Evolutionary conservation across 352 stramenopile genomes (phyloP), one percentile per base, ranked within the genome.

Genomic region (Phytopythium mirpurense): DNA sequence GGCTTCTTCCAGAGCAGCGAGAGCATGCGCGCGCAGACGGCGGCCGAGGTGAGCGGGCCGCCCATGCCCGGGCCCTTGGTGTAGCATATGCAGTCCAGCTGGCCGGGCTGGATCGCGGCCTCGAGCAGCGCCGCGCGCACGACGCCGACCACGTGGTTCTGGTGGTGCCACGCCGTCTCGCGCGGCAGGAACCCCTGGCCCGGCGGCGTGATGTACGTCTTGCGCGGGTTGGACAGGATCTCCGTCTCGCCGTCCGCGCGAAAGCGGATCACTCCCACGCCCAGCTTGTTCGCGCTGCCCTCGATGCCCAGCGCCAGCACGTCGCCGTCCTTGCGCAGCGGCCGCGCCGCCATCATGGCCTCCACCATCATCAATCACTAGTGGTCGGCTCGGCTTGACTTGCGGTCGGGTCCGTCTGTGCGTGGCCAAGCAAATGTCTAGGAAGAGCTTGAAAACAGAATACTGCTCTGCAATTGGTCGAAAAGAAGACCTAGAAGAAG

Each of bases 131-230:
- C 96, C 23, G 88, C 78, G 43, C 90, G 84, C 31, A 99, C 91
- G 44, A 99, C 83, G 48, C 86, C 82, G 18, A 98, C 86, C 37
- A 99, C 86, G 65, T 98, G 92, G 64, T 95, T 83, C 78, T 99
- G 97, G 79, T 99, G 98, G 80, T 99, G 98, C 88, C 87, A 98
- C 31, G 97, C 93, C 11, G 98, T 99, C 78, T 99, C 95, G 35
- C 96, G 87, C 32, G 98, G 98, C 50, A 99, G 63, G 62, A 99
- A 99, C 11, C 98, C 98, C 49, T 98, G 83, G 21, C 98, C 97
- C 1, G 96, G 84, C 4, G 97, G 97, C 46, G 96, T 96, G 54
- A 99, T 96, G 75, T 98, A 99, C 44, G 98, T 99, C 79, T 99
- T 99, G 50, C 97, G 79, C 51, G 96, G 96, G 75, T 99, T 99